Evolutionary conservation across 2,329 filamentous ascomycete genomes (phyloP), one percentile per base, ranked within the genome.

Genomic region (Sclerotinia nivalis): DNA sequence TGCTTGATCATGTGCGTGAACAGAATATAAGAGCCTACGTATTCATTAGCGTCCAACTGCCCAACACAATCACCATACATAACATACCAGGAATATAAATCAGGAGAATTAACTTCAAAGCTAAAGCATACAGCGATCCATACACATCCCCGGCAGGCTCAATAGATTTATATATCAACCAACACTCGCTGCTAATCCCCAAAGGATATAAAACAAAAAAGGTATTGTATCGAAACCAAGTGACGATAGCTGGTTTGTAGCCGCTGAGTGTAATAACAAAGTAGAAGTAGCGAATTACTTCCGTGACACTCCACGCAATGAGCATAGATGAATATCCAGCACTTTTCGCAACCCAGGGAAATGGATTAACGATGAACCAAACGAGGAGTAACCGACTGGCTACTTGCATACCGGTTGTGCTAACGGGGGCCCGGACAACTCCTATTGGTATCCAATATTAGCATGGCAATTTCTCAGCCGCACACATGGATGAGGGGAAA

Each of bases 1-100:
- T 99, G 96, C 72, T 86, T 85, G 85, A 98, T 92, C 96, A 99
- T 98, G 81, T 99, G 92, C 31, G 92, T 93, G 79, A 96, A 98
- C 70, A 98, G 82, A 69, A 96, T 86, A 77, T 96, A 97, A 5
- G 92, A 87, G 71, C 70, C 75, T 74, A 55, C n/a, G 58, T 68
- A 43, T 37, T 37, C 37, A 69, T 78, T 71, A 77, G 72, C 66
- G 31, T 64, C 47, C 1, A 25, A 66, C 25, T 58, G 45, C 47
- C 47, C 12, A 28, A n/a, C 9, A 54, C 20, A 3, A 49, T 45
- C 18, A 59, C 59, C 18, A 52, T 13, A 47, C 5, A 43, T 9
- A 66, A 84, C 88, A 78, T 83, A 91, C 92, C 91, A 58, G 93
- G 93, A 58, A 96, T 86, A 80, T 97, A 97, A 69, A 93, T 84